Evolutionary conservation across 257 asterid genomes (phyloP).

Genomic region (Nicotiana attenuata): DNA sequence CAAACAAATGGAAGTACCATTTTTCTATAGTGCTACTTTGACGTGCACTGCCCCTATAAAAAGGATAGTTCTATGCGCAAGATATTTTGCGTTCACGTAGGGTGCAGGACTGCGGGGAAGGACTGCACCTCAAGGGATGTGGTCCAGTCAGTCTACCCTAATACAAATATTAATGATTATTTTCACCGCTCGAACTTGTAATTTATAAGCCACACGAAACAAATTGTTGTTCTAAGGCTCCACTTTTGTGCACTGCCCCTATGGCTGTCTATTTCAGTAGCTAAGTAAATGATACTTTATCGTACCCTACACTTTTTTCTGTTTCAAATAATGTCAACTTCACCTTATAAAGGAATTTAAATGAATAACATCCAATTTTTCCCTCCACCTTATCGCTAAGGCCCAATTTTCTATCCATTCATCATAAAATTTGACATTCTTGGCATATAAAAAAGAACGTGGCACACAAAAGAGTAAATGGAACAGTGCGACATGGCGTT

Average conservation of each 20-base stretch:
- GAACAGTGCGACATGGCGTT: background rate
- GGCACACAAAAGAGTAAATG: background rate
- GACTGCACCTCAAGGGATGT: too few species aligned
- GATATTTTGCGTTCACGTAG: too few species aligned
- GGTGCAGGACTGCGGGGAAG: too few species aligned
- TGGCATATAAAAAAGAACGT: background rate
- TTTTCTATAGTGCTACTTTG: background rate
- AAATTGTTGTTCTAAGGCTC: too few species aligned
- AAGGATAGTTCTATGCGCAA: fast-evolving
- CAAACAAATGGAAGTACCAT: background rate
- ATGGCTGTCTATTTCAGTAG: background rate
- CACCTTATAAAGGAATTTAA: background rate
- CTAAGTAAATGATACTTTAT: background rate
- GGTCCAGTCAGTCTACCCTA: too few species aligned
- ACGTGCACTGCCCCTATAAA: background rate
- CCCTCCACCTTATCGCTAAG: background rate
- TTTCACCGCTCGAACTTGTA: too few species aligned
- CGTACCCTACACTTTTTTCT: background rate
- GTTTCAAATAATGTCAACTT: background rate
- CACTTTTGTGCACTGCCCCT: too few species aligned
- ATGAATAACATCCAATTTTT: background rate
- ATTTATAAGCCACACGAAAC: too few species aligned
- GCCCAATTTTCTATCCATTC: background rate
- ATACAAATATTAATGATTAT: too few species aligned
- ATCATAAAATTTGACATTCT: background rate